These are phyloP conservation scores for Leptographium lundbergii DNA, from an alignment of 2,329 filamentous ascomycete species.

Conservation along the genomic window DNA sequence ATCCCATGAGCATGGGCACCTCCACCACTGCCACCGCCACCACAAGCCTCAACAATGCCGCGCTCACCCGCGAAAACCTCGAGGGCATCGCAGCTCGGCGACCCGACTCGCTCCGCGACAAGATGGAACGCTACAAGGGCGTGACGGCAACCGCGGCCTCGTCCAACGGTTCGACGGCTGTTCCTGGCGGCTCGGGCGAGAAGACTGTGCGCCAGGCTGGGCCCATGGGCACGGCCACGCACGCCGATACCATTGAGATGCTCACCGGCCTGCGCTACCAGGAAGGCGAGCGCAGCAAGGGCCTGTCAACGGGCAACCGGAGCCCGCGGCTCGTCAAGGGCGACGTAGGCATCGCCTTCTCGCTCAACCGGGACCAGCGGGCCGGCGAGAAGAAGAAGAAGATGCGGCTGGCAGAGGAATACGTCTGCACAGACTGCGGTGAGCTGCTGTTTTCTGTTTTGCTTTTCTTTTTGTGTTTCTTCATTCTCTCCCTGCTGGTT, in stretches of 20 bases:
- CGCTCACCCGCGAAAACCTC: slow-evolving; percentile 67
- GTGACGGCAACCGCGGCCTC: background rate
- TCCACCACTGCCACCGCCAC: background rate
- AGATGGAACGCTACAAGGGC: slow-evolving; percentile 72
- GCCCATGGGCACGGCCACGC: slow-evolving; percentile 29
- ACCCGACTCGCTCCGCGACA: slow-evolving; percentile 68
- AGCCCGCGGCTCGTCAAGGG: slow-evolving; percentile 73
- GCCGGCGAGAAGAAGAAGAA: slow-evolving; percentile 78
- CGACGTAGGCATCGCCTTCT: slow-evolving; percentile 76
- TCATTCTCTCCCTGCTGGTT: background rate
- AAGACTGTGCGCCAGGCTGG: background rate
- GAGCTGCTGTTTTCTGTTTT: slow-evolving; percentile 17
- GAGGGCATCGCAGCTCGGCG: slow-evolving; percentile 56
- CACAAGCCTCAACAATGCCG: slow-evolving; percentile 43
- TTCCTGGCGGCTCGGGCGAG: background rate
- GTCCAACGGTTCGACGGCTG: background rate
- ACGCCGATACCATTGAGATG: slow-evolving; percentile 85
- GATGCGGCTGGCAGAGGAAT: slow-evolving; percentile 71
- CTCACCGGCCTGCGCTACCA: slow-evolving; percentile 78
- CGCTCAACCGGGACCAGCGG: slow-evolving; percentile 62
- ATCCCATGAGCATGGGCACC: background rate
- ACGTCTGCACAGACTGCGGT: slow-evolving; percentile 91
- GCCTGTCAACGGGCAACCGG: slow-evolving; percentile 74
- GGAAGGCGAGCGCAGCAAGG: slow-evolving; percentile 77
- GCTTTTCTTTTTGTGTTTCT: slow-evolving; percentile 1